Percentiles rank a stretch among this genome's conserved stretches.
Conservation (phyloP, 139 green algal species). For the Picochlorum sp. region DNA sequence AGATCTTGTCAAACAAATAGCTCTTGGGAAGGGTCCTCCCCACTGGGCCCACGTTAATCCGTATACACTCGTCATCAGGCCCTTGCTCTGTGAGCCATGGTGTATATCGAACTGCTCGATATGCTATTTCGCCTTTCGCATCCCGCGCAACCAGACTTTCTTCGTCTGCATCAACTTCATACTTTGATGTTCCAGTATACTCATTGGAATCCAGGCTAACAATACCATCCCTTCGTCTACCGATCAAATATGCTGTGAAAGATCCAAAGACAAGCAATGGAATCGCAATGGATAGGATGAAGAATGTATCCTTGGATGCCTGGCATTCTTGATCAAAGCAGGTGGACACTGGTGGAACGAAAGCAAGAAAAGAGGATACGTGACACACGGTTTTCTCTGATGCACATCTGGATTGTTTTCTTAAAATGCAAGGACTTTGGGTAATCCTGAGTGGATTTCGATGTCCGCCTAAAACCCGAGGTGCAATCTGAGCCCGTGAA, state of each 20-base stretch:
- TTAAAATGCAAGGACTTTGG: too few relatives aligned
- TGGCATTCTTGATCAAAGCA: constrained; percentile 15
- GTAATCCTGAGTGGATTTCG: too few relatives aligned
- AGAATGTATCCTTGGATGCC: constrained; percentile 7
- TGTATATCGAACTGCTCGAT: constrained; percentile 59
- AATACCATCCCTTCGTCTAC: not conserved
- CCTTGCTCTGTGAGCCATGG: constrained; percentile 40
- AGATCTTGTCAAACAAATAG: constrained; percentile 35
- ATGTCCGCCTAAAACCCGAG: too few relatives aligned
- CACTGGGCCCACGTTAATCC: constrained; percentile 54
- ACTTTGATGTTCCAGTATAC: not conserved
- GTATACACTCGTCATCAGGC: constrained; percentile 47
- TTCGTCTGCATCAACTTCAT: constrained; percentile 42
- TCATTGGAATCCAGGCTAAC: not conserved
- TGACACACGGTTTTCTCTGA: not conserved
- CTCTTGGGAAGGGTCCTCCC: constrained; percentile 20
- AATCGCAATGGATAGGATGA: not conserved
- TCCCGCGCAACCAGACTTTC: constrained; percentile 45
- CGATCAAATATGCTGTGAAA: not conserved
- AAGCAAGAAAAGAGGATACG: constrained; percentile 2
- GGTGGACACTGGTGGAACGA: not conserved
- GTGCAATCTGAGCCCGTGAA: too few relatives aligned
- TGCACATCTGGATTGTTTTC: too few relatives aligned
- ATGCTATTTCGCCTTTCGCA: constrained; percentile 57
- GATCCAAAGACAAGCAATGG: constrained; percentile 4